Evolutionary conservation across 352 stramenopile species (phyloP), one percentile per base, ranked within the genome.

Genomic region (Elongisporangium senticosum): DNA sequence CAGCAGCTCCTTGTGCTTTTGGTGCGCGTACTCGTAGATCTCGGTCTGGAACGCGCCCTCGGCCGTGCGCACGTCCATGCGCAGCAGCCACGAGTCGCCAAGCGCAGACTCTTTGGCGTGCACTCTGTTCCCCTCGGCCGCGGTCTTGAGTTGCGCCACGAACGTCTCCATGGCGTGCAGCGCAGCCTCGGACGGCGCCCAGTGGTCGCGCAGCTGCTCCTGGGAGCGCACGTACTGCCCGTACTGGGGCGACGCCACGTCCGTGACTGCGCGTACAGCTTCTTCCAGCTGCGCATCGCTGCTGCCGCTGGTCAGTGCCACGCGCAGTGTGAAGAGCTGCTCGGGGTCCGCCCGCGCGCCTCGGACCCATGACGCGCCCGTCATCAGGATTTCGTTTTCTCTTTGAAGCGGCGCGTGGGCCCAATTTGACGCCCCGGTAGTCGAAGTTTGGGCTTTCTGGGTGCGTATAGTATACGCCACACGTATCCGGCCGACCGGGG

Each of bases 11-110:
- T 55, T 33, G 21, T 65, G 49, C 21, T 70, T 40, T 7, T 53
- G 43, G 53, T 86, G 72, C 5, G 48, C 39, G 53, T 75, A 90
- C 53, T 86, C 71, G 55, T 77, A 78, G 39, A 93, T 56, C 51
- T 69, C 51, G 23, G 79, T 90, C 17, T 50, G 39, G 24, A 93
- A 89, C 26, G 85, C 56, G 20, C 51, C 48, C 61, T 93, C 83
- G 26, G 76, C 74, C 19, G 68, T 65, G 5, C 51, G 59, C 7
- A 71, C 80, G 57, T 40, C 40, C 60, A 86, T 69, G 1, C 63
- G 64, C n/a, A 89, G 14, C 37, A 58, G 63, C 72, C 75, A 80
- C 20, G 74, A 72, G 55, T 93, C 83, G 22, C 77, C 67, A 10
- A 76, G 17, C 1, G 22, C 7, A 0, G 74, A 52, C n/a, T 56